Base-by-base conservation (phyloP, 495 filamentous ascomycete species). In the Evernia prunastri region DNA sequence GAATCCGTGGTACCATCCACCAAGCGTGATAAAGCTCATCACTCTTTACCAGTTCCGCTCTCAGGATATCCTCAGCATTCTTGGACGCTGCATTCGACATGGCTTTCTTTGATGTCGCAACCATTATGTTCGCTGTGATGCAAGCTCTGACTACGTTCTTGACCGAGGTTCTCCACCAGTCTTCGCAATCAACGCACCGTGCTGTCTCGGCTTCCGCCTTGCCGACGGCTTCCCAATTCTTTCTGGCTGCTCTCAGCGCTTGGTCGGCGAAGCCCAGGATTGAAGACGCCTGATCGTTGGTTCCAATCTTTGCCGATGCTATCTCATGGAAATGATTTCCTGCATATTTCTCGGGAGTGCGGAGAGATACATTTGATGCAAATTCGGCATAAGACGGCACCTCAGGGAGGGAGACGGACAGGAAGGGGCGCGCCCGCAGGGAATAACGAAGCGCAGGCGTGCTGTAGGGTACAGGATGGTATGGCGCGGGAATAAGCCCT, bases 361-460 rank as follows among this genome's bases (percentile, higher is more conserved):
- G 73, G 6, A 81, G 71, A 2, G 75, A 72, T 20, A 76, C 71
- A 36, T 78, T 75, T 1, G 70, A 71, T 20, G 69, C 65, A 68
- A 89, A 89, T 29, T 86, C 81, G 7, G 85, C 81, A 62, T 81
- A 91, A 0, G 85, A 77, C 0, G 88, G 84, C n/a, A 92, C 75
- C 64, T 87, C 84, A 0, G 91, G 90, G 12, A 91, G 74, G 27
- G 80, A 79, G 47, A 97, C 84, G 8, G 76, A 70, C 10, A 86
- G 76, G 65, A 96, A 97, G 0, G 91, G 91, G 69, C 90, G 93
- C 91, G 96, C 94, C 42, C 94, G 88, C 4, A 96, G 75, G 66
- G 94, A 86, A 73, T 96, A 96, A 9, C 92, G 85, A 33, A 93
- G 75, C 39, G 72, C 72, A 64, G 91, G 84, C 35, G 78, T 82